Conservation (phyloP, 139 green algal species). For the Chlorella sp. region DNA sequence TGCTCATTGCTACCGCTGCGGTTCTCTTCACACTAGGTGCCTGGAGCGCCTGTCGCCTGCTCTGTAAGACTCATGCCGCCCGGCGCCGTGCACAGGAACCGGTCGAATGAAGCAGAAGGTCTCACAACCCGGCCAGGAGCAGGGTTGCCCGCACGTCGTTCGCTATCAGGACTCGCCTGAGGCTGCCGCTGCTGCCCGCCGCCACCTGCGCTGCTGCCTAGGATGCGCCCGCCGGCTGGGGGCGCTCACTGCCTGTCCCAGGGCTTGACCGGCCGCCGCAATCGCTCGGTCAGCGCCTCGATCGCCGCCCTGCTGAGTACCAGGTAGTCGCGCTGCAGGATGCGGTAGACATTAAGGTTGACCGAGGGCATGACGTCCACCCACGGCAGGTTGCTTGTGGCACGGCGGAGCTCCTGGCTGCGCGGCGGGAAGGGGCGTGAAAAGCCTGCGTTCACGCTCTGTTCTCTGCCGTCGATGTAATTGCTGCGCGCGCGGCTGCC, state of each 20-base stretch:
- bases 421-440: neutral
- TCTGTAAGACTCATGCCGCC: too few species aligned
- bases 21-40: too few species aligned
- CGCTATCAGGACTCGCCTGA: too few species aligned
- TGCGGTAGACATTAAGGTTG: constrained; percentile 87
- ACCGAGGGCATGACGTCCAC: constrained; percentile 66
- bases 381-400: constrained; percentile 63
- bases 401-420: constrained; percentile 43
- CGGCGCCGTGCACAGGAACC: too few species aligned
- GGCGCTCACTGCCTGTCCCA: constrained; percentile 16
- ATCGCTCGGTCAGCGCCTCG: constrained; percentile 45
- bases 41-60: too few species aligned
- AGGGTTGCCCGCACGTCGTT: too few species aligned
- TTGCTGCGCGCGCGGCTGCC: too few species aligned
- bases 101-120: too few species aligned
- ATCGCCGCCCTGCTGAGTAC: constrained; percentile 70
- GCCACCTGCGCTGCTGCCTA: neutral
- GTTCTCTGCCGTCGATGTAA: neutral
- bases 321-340: constrained; percentile 80
- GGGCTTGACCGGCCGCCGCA: constrained; percentile 47
- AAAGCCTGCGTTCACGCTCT: neutral
- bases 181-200: too few species aligned
- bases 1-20: too few species aligned
- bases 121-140: too few species aligned
- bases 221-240: neutral